Conservation (phyloP, 495 filamentous ascomycete species). For the Xylaria acuta region DNA sequence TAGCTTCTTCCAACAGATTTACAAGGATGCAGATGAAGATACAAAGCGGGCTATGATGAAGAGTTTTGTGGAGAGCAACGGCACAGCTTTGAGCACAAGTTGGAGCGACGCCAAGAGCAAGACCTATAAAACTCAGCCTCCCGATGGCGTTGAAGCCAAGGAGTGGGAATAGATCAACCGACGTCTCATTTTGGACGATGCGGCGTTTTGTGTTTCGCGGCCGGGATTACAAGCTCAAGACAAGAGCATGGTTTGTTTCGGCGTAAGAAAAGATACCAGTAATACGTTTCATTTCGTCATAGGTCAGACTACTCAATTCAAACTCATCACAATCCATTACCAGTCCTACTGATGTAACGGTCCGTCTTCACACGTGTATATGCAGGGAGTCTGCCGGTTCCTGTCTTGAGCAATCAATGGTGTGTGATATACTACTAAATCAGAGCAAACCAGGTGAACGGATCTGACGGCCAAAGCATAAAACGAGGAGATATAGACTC, state of each 20-base stretch:
- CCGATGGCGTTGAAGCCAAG: constrained; percentile 78
- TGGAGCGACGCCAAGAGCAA: constrained; percentile 83
- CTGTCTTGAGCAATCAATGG: constrained; percentile 6
- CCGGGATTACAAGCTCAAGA: not conserved
- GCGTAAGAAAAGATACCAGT: constrained; percentile 19
- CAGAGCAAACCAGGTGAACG: constrained; percentile 32
- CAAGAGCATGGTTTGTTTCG: not conserved
- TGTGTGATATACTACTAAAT: constrained; percentile 4
- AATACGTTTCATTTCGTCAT: not conserved
- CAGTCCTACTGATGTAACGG: constrained; percentile 12
- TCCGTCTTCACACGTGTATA: constrained; percentile 17
- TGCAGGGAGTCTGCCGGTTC: constrained; percentile 15
- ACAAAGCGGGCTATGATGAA: constrained; percentile 96
- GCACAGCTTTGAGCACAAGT: constrained; percentile 90
- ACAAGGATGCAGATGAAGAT: constrained; percentile 77
- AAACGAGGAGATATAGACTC: constrained; percentile 32
- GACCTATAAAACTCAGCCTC: constrained; percentile 74
- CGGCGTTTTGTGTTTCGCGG: constrained; percentile 18
- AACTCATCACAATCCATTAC: not conserved
- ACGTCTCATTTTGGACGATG: constrained; percentile 22
- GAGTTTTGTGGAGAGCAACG: constrained; percentile 91
- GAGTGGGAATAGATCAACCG: constrained; percentile 56
- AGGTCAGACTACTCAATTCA: constrained; percentile 9
- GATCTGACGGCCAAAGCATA: constrained; percentile 29
- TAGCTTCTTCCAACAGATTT: constrained; percentile 90